Evolutionary conservation across 73 alveolate species (phyloP), one percentile per base, ranked within the genome.

Genomic region (Urostyla sp.): DNA sequence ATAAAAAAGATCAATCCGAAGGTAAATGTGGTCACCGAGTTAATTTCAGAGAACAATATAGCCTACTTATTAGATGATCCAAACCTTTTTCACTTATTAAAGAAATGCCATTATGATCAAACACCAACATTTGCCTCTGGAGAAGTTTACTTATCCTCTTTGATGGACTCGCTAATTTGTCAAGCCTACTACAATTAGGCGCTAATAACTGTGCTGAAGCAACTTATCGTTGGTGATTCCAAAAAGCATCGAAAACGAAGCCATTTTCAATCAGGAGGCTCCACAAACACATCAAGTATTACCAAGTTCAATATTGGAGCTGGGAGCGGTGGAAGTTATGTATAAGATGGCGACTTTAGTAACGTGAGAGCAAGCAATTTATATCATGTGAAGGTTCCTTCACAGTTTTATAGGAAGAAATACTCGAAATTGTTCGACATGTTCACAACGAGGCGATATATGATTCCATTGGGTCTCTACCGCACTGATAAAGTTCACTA

Each of bases 41-140:
- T 96, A 46, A 92, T 94, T 34, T 85, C 94, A 36, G 96, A 97
- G 26, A 85, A 90, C 56, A 94, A 96, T 58, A 72, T 96, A 28
- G 95, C 98, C 34, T 96, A 88, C 83, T 76, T 95, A 45, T 75
- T 90, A 24, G 90, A 80, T 38, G 85, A 89, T 44, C 94, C 96
- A 7, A 13, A 52, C 28, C 80, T 87, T 48, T 92, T 89, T 54
- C 82, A 67, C 2, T 60, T 81, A 20, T 84, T 92, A 94, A 92
- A 80, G 38, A 56, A 82, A 61, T 73, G 79, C 53, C 94, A 91
- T 30, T 89, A 92, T 80, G 97, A 92, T 84, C 95, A 95, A 32
- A 96, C 99, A 0, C 98, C 98, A n/a, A 87, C 95, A 5, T 96
- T 96, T 67, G 99, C 99, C 0, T 80, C 97, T 15, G 99, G 99